These are phyloP conservation scores for Geotrichum histeridarum DNA, from an alignment of 1,139 yeast genomes.

Conservation along the genomic window DNA sequence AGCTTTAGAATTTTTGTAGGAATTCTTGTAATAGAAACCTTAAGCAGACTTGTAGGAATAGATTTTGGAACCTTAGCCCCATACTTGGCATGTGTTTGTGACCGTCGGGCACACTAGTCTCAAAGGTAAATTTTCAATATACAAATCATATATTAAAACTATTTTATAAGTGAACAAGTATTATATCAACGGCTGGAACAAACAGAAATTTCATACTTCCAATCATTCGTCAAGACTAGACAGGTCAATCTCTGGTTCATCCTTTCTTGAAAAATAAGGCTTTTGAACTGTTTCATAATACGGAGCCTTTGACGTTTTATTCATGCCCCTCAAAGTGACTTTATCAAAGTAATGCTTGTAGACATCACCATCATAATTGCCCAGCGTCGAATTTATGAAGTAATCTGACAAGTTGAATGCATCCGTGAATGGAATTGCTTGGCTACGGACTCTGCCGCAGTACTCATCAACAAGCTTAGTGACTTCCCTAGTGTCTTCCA, in stretches of 20 bases:
- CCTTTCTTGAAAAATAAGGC: conserved; percentile 36
- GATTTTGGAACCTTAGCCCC: too few relatives aligned
- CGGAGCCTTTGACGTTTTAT: conserved; percentile 34
- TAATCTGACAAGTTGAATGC: conserved; percentile 82
- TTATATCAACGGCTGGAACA: too few relatives aligned
- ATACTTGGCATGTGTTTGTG: too few relatives aligned
- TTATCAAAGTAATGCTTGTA: conserved; percentile 63
- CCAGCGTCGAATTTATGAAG: conserved; percentile 80
- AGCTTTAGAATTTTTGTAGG: too few relatives aligned
- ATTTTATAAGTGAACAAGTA: too few relatives aligned
- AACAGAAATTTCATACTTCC: not conserved
- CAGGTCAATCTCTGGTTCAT: too few relatives aligned
- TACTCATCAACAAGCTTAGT: conserved; percentile 37
- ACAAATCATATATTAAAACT: too few relatives aligned
- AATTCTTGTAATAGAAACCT: too few relatives aligned
- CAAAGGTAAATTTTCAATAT: too few relatives aligned
- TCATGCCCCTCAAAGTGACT: conserved; percentile 37
- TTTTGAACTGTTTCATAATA: conserved; percentile 39
- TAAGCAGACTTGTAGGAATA: too few relatives aligned
- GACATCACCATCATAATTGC: conserved; percentile 77
- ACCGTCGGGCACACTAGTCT: too few relatives aligned
- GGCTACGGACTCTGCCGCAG: conserved; percentile 48
- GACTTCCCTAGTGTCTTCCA: conserved; percentile 36
- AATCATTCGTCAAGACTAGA: not conserved
- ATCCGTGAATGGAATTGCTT: conserved; percentile 81